Conservation (phyloP, 768 basidiomycete genomes). For the Antrodiella citrinella region DNA sequence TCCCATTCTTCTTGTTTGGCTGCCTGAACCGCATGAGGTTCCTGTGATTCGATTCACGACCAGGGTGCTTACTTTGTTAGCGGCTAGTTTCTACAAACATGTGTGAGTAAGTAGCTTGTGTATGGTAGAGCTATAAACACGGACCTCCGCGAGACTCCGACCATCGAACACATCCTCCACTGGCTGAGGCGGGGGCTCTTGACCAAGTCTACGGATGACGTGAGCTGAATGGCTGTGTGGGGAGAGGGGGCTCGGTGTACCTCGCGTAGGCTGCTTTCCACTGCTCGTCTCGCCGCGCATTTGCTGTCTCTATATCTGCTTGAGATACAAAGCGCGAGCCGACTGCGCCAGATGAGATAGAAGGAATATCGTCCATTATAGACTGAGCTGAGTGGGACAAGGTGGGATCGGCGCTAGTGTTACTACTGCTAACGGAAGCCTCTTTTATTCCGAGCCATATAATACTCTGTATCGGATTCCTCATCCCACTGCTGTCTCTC, state of each 20-base stretch:
- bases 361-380: constrained; percentile 65
- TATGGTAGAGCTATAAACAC: no score
- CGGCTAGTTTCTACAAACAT: constrained; percentile 69
- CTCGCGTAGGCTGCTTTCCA: constrained; percentile 89
- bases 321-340: constrained; percentile 83
- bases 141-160: constrained; percentile 81
- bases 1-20: constrained; percentile 95
- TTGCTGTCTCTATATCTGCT: constrained; percentile 68
- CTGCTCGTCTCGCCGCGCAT: constrained; percentile 66
- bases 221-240: constrained; percentile 4
- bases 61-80: constrained; percentile 58
- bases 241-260: constrained; percentile 23
- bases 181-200: constrained; percentile 74
- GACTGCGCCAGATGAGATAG: constrained; percentile 61
- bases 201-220: constrained; percentile 73
- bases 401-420: background rate
- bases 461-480: constrained; percentile 1
- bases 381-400: background rate
- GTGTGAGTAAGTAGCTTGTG: no score
- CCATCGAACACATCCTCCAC: constrained; percentile 76
- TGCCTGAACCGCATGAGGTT: constrained; percentile 38
- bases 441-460: constrained; percentile 1
- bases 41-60: background rate
- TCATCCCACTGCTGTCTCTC: constrained; percentile 5
- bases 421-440: background rate